These are phyloP conservation scores for Phialocephala sp. DNA, from an alignment of 2,329 filamentous ascomycete species.

Conservation along the genomic window DNA sequence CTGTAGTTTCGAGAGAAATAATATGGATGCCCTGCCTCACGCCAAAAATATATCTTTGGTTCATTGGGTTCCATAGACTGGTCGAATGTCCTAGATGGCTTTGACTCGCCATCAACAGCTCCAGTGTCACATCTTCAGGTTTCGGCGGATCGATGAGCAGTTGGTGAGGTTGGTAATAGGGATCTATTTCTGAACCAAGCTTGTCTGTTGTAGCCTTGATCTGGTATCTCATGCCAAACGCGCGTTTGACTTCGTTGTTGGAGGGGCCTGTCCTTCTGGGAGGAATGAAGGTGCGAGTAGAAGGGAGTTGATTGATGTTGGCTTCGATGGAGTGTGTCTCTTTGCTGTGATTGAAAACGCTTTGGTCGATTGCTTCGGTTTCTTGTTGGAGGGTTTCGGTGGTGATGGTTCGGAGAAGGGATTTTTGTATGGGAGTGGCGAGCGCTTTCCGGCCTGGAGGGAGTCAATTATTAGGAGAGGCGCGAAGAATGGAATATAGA, in stretches of 20 bases:
- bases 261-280: slow-evolving; percentile 4
- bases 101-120: slow-evolving; percentile 87
- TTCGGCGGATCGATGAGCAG: slow-evolving; percentile 75
- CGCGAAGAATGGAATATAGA: not conserved
- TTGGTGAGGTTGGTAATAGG: slow-evolving; percentile 68
- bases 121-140: slow-evolving; percentile 83
- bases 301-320: slow-evolving; percentile 33
- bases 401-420: slow-evolving; percentile 49
- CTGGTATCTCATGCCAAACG: slow-evolving; percentile 35
- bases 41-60: slow-evolving; percentile 93
- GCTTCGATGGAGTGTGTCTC: slow-evolving; percentile 34
- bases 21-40: slow-evolving; percentile 89
- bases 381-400: slow-evolving; percentile 34
- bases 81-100: slow-evolving; percentile 90
- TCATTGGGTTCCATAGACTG: slow-evolving; percentile 91
- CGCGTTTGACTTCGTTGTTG: slow-evolving; percentile 23
- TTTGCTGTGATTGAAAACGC: slow-evolving; percentile 30
- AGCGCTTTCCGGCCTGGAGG: slow-evolving; percentile 58
- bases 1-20: slow-evolving; percentile 88
- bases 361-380: slow-evolving; percentile 21
- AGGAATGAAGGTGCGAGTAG: slow-evolving; percentile 31
- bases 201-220: slow-evolving; percentile 53
- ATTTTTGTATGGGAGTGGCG: slow-evolving; percentile 48
- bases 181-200: slow-evolving; percentile 56
- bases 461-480: slow-evolving; percentile 31